These are phyloP conservation scores for Pholiota molesta DNA, from an alignment of 768 basidiomycete genomes.

Conservation along the genomic window DNA sequence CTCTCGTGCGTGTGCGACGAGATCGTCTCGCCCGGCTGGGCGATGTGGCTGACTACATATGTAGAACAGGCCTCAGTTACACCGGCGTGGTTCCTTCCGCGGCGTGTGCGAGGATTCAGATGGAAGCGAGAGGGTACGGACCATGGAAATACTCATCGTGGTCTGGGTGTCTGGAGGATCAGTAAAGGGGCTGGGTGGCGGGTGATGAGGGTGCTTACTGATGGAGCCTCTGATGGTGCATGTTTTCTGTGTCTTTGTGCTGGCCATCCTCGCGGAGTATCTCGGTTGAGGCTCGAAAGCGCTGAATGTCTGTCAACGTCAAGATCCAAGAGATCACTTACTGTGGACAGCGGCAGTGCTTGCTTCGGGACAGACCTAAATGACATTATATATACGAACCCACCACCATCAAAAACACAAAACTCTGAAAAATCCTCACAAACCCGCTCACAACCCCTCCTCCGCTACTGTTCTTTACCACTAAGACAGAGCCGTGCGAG, in stretches of 20 bases:
- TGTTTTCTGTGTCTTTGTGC: conserved; percentile 6
- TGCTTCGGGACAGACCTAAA: too few species aligned
- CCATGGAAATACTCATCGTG: conserved; percentile 64
- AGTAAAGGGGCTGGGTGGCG: not conserved
- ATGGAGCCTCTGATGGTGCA: conserved; percentile 54
- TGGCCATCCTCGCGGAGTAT: conserved; percentile 3
- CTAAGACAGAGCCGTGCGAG: too few species aligned
- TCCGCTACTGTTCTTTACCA: too few species aligned
- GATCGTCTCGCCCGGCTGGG: conserved; percentile 61
- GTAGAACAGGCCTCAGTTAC: not conserved
- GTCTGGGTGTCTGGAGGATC: conserved; percentile 33
- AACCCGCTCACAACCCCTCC: too few species aligned
- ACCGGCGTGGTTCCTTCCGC: not conserved
- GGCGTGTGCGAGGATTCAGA: not conserved
- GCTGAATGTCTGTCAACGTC: not conserved
- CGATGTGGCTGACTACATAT: conserved; percentile 59
- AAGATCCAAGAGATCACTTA: not conserved
- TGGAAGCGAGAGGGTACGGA: conserved; percentile 19
- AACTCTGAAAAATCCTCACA: too few species aligned
- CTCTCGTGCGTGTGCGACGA: conserved; percentile 52
- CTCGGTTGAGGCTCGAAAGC: not conserved
- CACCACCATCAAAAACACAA: too few species aligned
- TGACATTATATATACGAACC: too few species aligned
- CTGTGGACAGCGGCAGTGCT: too few species aligned
- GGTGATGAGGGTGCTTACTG: conserved; percentile 36